Evolutionary conservation across 495 filamentous ascomycete genomes (phyloP), one percentile per base, ranked within the genome.

Genomic region (Podospora conica): DNA sequence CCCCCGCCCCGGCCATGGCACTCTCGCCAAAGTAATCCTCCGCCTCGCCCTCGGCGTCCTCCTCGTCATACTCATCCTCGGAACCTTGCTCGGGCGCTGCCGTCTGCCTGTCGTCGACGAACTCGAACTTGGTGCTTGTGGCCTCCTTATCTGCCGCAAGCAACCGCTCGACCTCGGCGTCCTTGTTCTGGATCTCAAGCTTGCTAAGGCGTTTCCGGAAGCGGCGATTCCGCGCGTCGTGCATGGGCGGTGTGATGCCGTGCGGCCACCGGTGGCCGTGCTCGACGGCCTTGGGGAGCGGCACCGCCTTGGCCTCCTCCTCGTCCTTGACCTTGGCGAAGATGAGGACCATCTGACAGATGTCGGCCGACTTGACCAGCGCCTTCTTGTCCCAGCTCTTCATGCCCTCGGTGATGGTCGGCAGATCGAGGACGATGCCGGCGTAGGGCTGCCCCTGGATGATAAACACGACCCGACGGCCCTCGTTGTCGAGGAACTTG

Each of bases 291-390:
- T 76, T 72, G 15, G 93, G 93, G 10, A 95, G 76, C 1, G 84
- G 81, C 3, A 75, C 80, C 77, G 62, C 82, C 82, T 79, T 89
- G 60, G 90, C 92, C 70, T 96, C 91, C 9, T 87, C 81, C 66
- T 98, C 93, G 60, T 77, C 87, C 11, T 81, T 71, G 24, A 96
- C 86, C 31, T 73, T 79, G 3, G 90, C 90, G 64, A 93, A 83
- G 0, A 97, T 90, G 29, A 96, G 78, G 3, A 98, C 82, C 91
- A 99, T 96, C 81, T 99, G 96, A 66, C 89, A 95, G 9, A 99
- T 87, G 77, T 99, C 96, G 3, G 91, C 91, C 4, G 88, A 90
- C 78, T 99, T 99, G 80, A 92, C 93, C 86, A 93, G 95, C 23
- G 88, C 85, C 66, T 89, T 91, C 73, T 88, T 89, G 71, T 98